Percentiles rank a stretch among this genome's conserved stretches.
Evolutionary conservation across 73 alveolate genomes (phyloP).

Genomic region (Blepharisma japonicum): DNA sequence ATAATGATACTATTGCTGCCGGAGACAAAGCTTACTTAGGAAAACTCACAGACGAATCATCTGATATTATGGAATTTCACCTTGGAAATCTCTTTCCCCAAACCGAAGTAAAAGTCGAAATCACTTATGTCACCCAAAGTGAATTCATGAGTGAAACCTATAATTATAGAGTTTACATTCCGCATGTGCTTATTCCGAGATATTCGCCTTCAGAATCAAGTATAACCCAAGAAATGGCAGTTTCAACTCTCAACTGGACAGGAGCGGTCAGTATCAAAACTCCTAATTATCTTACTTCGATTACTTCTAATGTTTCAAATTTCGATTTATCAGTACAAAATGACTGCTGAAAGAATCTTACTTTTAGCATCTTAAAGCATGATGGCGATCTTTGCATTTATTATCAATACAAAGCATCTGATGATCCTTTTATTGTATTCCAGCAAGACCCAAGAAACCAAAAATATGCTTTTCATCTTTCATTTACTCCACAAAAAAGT

Average conservation of each 20-base stretch:
- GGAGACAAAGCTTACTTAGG: constrained; percentile 37
- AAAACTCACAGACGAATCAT: not conserved
- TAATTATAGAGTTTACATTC: not conserved
- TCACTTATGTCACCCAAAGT: not conserved
- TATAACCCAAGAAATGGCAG: not conserved
- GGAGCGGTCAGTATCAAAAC: not conserved
- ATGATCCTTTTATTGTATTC: not conserved
- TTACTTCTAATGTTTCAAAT: not conserved
- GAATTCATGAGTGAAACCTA: not conserved
- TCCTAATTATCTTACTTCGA: not conserved
- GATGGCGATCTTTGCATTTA: not conserved
- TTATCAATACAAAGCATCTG: not conserved
- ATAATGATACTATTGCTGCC: constrained; percentile 49
- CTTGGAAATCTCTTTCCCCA: not conserved
- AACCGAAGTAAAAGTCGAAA: not conserved
- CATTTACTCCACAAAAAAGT: not conserved
- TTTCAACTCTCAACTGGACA: not conserved
- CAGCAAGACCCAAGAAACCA: not conserved
- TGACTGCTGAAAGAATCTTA: not conserved
- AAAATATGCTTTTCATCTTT: constrained; percentile 9
- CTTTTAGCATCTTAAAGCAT: not conserved
- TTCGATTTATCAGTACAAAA: not conserved
- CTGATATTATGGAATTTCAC: not conserved
- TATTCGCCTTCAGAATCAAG: not conserved
- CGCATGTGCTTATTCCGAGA: not conserved